Evolutionary conservation across 495 filamentous ascomycete genomes (phyloP), one percentile per base, ranked within the genome.

Genomic region (Penicillium bialowiezense): DNA sequence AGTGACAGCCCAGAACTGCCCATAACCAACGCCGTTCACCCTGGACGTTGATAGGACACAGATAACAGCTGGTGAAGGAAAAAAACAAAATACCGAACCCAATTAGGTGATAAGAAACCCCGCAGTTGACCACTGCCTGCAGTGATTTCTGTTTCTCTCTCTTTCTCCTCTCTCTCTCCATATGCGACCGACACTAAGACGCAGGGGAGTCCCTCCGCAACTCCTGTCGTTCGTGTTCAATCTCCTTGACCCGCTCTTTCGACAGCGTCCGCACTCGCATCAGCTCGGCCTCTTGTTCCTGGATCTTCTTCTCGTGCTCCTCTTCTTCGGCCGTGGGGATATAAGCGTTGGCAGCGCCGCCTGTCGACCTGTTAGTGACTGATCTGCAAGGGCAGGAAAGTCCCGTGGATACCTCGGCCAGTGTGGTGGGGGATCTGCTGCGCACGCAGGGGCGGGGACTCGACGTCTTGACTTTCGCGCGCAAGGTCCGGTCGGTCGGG

Each of bases 391-490:
- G 3, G 12, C 4, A 4, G 3, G 13, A 2, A 7, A 12, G 17
- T 18, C 6, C 7, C 12, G 10, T 44, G n/a, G 23, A 53, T 72
- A 76, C 73, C 73, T 62, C 73, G 71, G 48, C 73, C 73, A 9
- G 65, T 73, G 47, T 70, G 65, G 56, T 76, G 73, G 21, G 69
- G 62, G 29, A 58, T 63, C 47, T 73, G 64, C 38, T 71, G 64
- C n/a, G 59, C 63, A 23, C 73, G 68, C 71, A 81, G 74, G 21
- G 73, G 70, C 13, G 77, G 73, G 8, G 71, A 64, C 41, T 78
- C 82, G 46, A 96, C 88, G 62, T 96, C 91, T 65, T 97, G 91
- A 28, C 81, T 84, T 37, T 79, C 74, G 43, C 91, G 82, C 33
- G 91, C 89, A 54, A 89, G 69, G 55, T 84, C 80, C 5, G 79